Conservation (phyloP, 345 rosid genomes). For the Limnanthes douglasii region DNA sequence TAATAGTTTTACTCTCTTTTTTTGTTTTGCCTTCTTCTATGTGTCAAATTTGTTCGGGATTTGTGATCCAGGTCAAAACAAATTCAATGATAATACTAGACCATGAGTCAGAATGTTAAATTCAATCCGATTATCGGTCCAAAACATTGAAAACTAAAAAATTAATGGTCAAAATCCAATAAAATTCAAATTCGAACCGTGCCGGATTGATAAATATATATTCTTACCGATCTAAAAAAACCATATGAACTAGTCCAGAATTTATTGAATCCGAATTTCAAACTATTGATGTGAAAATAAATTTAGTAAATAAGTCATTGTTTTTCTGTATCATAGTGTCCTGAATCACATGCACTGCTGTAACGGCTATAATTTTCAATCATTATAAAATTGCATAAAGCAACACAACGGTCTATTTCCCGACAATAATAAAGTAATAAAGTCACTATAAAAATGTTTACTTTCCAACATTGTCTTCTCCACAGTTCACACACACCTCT, state of each 20-base stretch:
- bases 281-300: not conserved
- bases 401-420: conserved; percentile 55
- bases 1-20: no score
- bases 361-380: not conserved
- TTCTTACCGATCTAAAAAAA: not conserved
- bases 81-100: no score
- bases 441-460: conserved; percentile 6
- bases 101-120: no score
- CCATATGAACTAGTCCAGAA: no score
- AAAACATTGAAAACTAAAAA: no score
- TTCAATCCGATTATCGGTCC: no score
- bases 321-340: not conserved
- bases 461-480: not conserved
- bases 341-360: not conserved
- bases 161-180: not conserved
- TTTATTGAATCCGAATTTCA: no score
- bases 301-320: no score
- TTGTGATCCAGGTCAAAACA: no score
- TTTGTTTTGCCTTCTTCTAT: no score
- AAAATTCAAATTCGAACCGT: not conserved
- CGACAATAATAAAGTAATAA: conserved; percentile 7
- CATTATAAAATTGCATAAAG: not conserved
- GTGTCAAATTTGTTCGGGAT: no score
- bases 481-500: not conserved
- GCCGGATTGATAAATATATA: not conserved